Percentiles rank a stretch among this genome's conserved stretches.
Conservation (phyloP, 768 basidiomycete species). For the Russula abietina region DNA sequence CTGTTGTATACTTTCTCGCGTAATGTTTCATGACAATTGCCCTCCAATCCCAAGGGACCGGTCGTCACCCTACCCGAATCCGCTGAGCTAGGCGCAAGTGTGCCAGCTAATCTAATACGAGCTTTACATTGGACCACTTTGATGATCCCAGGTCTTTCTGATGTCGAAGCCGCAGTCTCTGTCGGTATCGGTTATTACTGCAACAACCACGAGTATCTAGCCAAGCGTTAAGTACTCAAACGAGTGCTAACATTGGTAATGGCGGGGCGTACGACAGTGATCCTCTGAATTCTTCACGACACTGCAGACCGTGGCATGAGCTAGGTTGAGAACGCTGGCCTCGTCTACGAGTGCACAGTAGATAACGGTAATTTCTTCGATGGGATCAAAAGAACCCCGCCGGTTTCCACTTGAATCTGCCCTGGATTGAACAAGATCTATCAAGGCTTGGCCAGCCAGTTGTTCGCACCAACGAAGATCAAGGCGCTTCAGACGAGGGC, state of each 20-base stretch:
- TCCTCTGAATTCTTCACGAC: conserved; percentile 39
- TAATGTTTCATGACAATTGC: conserved; percentile 1
- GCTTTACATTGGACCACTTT: conserved; percentile 19
- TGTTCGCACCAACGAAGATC: conserved; percentile 59
- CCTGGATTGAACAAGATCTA: conserved; percentile 43
- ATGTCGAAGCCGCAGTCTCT: conserved; percentile 40
- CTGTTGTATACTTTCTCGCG: not conserved
- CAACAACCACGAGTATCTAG: conserved; percentile 48
- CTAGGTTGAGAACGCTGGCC: conserved; percentile 46
- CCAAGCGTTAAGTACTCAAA: conserved; percentile 3
- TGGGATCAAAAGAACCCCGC: conserved; percentile 27
- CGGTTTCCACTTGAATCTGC: conserved; percentile 9
- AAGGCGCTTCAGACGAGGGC: conserved; percentile 43
- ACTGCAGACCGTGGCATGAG: conserved; percentile 42
- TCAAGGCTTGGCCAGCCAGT: conserved; percentile 46
- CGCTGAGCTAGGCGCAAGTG: not conserved
- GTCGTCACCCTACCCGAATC: not conserved
- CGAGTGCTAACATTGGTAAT: not conserved
- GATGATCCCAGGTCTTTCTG: conserved; percentile 24
- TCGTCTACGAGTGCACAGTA: conserved; percentile 55
- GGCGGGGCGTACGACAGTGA: conserved; percentile 47
- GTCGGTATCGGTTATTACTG: conserved; percentile 50
- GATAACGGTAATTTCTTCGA: conserved; percentile 46
- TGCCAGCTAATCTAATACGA: conserved; percentile 23
- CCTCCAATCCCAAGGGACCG: not conserved